Base-by-base conservation (phyloP, 306 rosid genomes). In the Sesbania bispinosa region DNA sequence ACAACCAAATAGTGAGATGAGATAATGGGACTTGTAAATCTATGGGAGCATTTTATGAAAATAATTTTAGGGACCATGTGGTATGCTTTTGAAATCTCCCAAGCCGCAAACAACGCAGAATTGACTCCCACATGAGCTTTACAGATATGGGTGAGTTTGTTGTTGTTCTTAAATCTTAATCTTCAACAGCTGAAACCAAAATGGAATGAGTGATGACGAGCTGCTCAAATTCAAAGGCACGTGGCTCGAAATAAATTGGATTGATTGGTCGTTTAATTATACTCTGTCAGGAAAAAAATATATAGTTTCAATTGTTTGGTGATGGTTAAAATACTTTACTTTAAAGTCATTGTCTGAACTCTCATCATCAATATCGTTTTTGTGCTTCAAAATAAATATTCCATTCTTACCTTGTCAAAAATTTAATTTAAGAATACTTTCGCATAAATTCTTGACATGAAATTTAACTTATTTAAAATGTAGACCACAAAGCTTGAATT, bases 21-120 rank as follows among this genome's bases (percentile, higher is more conserved):
- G 21, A 41, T 24, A 38, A 36, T 58, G 61, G 24, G 14, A 47
- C 21, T 36, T 62, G 0, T 7, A 52, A 54, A 65, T 64, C 6
- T 36, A 15, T 23, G 70, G 69, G 11, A 67, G 11, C 76, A 61
- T 68, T 32, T 60, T 20, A 7, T 65, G 70, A 29, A 36, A 72
- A 79, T 79, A 65, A 73, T 63, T 63, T 71, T 14, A 54, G 51
- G 64, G 65, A 38, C 51, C 64, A 73, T 57, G 64, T 64, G 57
- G 2, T 46, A 21, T 63, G 67, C 66, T 30, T 65, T 79, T 65
- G 59, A 55, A 65, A 58, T 73, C 48, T 65, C 71, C 75, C 59
- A 73, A 73, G 35, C 83, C 79, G 52, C 57, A 73, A 79, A 79
- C 79, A 73, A 46, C 41, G 75, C 10, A 13, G 4, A 79, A 79